A percentile compares a stretch with the other conserved stretches of the same genome.
Conservation (phyloP, 2,329 filamentous ascomycete species). For the Podosphaera leucotricha region DNA sequence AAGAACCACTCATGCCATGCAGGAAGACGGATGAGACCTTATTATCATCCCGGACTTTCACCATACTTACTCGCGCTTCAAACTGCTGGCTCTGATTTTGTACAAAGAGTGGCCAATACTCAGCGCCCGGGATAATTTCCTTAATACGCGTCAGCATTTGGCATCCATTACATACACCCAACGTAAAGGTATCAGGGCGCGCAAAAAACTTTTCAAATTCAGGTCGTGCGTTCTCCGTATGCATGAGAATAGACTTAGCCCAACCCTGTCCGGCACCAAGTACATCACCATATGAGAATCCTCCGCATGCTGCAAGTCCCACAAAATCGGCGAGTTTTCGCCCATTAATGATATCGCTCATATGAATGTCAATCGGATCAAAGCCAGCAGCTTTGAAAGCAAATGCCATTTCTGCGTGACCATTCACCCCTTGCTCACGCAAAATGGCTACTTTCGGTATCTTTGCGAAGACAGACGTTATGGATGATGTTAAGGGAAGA, state of each 20-base stretch:
- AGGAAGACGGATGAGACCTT: slow-evolving; percentile 56
- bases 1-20: slow-evolving; percentile 62
- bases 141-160: slow-evolving; percentile 77
- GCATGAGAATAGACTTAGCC: slow-evolving; percentile 80
- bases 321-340: slow-evolving; percentile 63
- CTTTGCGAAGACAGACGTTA: slow-evolving; percentile 28
- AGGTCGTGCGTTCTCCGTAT: slow-evolving; percentile 44
- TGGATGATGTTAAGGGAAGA: slow-evolving; percentile 35
- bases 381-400: slow-evolving; percentile 84
- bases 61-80: slow-evolving; percentile 73
- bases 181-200: slow-evolving; percentile 67
- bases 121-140: slow-evolving; percentile 64
- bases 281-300: slow-evolving; percentile 77
- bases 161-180: slow-evolving; percentile 94
- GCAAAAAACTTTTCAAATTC: slow-evolving; percentile 75
- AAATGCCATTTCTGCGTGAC: slow-evolving; percentile 93
- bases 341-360: slow-evolving; percentile 72
- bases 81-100: slow-evolving; percentile 73
- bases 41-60: slow-evolving; percentile 43
- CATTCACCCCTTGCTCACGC: slow-evolving; percentile 86
- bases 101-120: slow-evolving; percentile 67
- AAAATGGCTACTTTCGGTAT: slow-evolving; percentile 68
- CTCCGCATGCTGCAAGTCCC: slow-evolving; percentile 82
- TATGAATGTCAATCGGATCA: slow-evolving; percentile 79
- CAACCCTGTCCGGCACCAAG: slow-evolving; percentile 90